Evolutionary conservation across 129 eudicot genomes (phyloP), one percentile per base, ranked within the genome.

Genomic region (Ambrosia trifida): DNA sequence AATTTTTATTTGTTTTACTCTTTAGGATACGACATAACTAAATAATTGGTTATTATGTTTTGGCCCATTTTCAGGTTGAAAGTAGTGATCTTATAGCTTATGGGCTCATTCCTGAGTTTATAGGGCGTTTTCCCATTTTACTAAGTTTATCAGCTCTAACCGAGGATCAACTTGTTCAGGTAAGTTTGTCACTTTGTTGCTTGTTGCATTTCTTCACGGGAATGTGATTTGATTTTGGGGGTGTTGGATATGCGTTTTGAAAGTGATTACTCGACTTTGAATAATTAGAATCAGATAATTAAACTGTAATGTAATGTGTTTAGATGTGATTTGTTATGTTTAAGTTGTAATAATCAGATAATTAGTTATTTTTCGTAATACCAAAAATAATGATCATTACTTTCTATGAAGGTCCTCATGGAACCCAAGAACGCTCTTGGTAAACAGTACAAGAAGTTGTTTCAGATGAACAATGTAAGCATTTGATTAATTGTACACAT

Each of bases 71-170:
- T 44, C 91, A 92, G 98, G 96, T 85, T 74, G 96, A 92, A 83
- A 92, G 96, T 78, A 84, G 95, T 80, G 98, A 92, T 87, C 95
- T 92, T 70, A 85, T 89, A 18, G 91, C 95, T 17, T 92, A 87
- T 74, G 96, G 98, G 52, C 89, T 92, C 52, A 92, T 92, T 67
- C 98, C 98, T 5, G 98, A 92, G 73, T 92, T 89, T 74, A 80
- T 89, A 54, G 98, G 98, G 38, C 95, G 98, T 68, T 89, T 92
- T 78, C 96, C 98, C 11, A 87, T 92, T 79, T 87, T 92, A 76
- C 96, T 89, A 76, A 83, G 88, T 86, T 80, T 92, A 75, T 79
- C 85, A 47, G 89, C 98, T 72, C 70, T 92, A 58, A 84, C 86
- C 7, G 95, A 89, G 78, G 89, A 89, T 81, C 98, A 92, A 70